Evolutionary conservation across 257 asterid species (phyloP).

Genomic region (Solanum piurae): DNA sequence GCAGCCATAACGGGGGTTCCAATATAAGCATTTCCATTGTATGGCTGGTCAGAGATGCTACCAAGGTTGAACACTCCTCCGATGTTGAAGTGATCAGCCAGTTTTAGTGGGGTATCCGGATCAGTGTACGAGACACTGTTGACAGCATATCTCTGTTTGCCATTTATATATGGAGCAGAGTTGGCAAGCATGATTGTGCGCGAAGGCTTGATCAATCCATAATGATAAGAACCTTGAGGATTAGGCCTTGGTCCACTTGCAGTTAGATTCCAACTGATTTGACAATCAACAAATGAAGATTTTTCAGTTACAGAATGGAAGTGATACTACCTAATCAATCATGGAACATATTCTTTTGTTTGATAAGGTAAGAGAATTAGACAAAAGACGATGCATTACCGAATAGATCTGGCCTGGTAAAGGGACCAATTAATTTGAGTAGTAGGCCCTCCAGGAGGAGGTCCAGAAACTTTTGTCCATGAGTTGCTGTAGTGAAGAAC

Average conservation of each 20-base stretch:
- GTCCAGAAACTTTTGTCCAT: constrained; percentile 51
- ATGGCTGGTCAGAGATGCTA: constrained; percentile 58
- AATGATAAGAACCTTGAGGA: constrained; percentile 97
- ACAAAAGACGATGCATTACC: constrained; percentile 30
- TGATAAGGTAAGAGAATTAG: not conserved
- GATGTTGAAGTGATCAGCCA: constrained; percentile 81
- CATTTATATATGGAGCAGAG: constrained; percentile 71
- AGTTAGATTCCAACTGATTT: constrained; percentile 63
- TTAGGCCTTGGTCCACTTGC: constrained; percentile 98
- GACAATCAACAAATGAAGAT: constrained; percentile 1
- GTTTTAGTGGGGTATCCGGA: constrained; percentile 75
- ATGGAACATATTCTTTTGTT: not conserved
- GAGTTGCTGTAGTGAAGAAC: constrained; percentile 87
- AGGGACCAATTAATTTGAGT: constrained; percentile 55
- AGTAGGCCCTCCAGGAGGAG: constrained; percentile 78
- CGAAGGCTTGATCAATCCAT: constrained; percentile 70
- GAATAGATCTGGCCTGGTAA: constrained; percentile 85
- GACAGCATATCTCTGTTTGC: constrained; percentile 81
- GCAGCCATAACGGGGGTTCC: constrained; percentile 76
- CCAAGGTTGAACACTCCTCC: constrained; percentile 67
- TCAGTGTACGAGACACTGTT: constrained; percentile 60
- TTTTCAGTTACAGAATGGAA: not conserved
- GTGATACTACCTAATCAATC: not conserved
- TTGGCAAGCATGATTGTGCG: constrained; percentile 80
- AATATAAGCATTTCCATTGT: constrained; percentile 42